phyloP scores from a whole-genome alignment of 2,329 filamentous ascomycete genomes.

The Diaporthe caulivora region DNA sequence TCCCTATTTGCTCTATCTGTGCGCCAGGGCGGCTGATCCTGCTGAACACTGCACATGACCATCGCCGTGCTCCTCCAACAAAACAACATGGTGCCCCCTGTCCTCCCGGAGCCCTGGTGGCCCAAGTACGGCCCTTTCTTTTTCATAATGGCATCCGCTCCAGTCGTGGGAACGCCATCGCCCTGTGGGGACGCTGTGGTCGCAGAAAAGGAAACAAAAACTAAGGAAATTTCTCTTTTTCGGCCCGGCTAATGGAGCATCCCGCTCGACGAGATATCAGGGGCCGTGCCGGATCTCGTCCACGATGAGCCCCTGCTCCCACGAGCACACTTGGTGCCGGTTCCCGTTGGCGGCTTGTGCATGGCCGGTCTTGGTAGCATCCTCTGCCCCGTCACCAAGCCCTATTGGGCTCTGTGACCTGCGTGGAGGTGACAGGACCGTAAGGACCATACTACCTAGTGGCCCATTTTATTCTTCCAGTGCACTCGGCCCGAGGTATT shows the following conservation, averaged over 20 bases:
- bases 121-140: neutral
- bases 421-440: neutral
- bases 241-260: neutral
- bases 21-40: neutral
- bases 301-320: neutral
- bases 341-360: neutral
- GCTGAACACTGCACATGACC: conserved; percentile 16
- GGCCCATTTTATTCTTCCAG: neutral
- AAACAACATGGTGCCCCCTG: neutral
- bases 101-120: neutral
- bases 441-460: neutral
- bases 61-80: neutral
- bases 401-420: neutral
- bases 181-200: conserved; percentile 1
- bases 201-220: neutral
- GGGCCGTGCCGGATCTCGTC: neutral
- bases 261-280: neutral
- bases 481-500: neutral
- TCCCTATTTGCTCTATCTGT: conserved; percentile 22
- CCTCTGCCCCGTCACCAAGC: neutral
- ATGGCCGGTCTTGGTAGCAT: neutral
- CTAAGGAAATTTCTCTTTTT: neutral
- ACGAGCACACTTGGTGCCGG: neutral
- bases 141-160: neutral
- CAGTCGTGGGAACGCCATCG: neutral